Percentiles rank a stretch among this genome's conserved stretches.
phyloP scores from a whole-genome alignment of 306 rosid species.

The Clitoria ternatea region DNA sequence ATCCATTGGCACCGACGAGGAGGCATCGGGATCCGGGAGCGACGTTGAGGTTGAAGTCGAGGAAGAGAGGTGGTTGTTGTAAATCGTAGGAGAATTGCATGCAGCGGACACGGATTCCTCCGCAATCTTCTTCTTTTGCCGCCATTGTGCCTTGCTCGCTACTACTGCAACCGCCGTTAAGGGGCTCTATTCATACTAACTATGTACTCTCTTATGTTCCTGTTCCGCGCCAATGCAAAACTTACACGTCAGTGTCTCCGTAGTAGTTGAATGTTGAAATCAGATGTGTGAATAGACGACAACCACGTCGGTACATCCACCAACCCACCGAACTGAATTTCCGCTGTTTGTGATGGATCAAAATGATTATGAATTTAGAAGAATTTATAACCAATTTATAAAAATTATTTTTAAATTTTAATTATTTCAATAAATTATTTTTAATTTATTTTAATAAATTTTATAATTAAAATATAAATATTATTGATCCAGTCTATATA shows the following conservation, averaged over 20 bases:
- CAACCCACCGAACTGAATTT: conserved; percentile 10
- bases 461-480: too few species aligned
- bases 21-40: conserved; percentile 91
- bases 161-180: neutral
- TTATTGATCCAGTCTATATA: too few species aligned
- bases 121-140: conserved; percentile 13
- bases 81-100: conserved; percentile 70
- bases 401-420: too few species aligned
- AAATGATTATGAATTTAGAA: too few species aligned
- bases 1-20: conserved; percentile 94
- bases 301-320: conserved; percentile 26
- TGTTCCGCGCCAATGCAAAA: neutral
- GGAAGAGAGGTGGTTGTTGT: conserved; percentile 56
- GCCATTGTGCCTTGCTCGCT: conserved; percentile 40
- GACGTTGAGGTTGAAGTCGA: conserved; percentile 63
- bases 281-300: conserved; percentile 14
- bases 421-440: too few species aligned
- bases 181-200: neutral
- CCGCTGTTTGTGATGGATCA: too few species aligned
- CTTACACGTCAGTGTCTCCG: conserved; percentile 33
- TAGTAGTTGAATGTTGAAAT: neutral
- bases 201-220: neutral
- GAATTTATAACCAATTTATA: too few species aligned
- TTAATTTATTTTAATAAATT: too few species aligned
- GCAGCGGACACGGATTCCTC: conserved; percentile 53